Evolutionary conservation across 805 yeast species (phyloP), one percentile per base, ranked within the genome.

Genomic region (Yamadazyma scolyti): DNA sequence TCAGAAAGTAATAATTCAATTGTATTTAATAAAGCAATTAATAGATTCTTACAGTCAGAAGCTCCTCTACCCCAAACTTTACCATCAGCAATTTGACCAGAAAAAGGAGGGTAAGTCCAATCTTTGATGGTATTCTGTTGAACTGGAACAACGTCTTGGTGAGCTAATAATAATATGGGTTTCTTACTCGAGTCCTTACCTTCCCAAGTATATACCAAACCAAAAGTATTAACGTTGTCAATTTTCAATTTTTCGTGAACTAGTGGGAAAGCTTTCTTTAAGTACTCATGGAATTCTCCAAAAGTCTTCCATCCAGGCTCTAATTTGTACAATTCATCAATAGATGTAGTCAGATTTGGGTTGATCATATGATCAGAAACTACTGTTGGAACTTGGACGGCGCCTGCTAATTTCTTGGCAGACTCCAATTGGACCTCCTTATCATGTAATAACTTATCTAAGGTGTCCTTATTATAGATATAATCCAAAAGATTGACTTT

Each of bases 71-170:
- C 65, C 30, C 48, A 57, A 10, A 58, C 21, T 30, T 25, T 43
- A 14, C 48, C 44, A 1, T 59, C 61, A 27, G 56, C 62, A 28
- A 34, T 56, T 9, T 38, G 52, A 16, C 67, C 68, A 25, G 48
- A 51, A 26, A 50, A 61, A 0, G 68, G 68, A 8, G 65, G 63
- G 33, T 44, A 54, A 6, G 51, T 53, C 68, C 68, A 61, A 30
- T 56, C 48, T 20, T 41, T 39, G 34, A 71, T 31, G 1, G 68
- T 61, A 16, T 57, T 65, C 34, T 46, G 43, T 34, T 54, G 63
- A 11, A 62, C 62, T 2, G 68, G 68, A 5, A 62, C 68, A 20
- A 62, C 68, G 28, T 62, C 68, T 36, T 51, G 56, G 40, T 62
- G 68, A 4, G 65, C 68, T 6, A 65, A 39, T 28, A 62, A 47